Conservation (phyloP, 2,329 filamentous ascomycete species). For the Bisporella sp. region DNA sequence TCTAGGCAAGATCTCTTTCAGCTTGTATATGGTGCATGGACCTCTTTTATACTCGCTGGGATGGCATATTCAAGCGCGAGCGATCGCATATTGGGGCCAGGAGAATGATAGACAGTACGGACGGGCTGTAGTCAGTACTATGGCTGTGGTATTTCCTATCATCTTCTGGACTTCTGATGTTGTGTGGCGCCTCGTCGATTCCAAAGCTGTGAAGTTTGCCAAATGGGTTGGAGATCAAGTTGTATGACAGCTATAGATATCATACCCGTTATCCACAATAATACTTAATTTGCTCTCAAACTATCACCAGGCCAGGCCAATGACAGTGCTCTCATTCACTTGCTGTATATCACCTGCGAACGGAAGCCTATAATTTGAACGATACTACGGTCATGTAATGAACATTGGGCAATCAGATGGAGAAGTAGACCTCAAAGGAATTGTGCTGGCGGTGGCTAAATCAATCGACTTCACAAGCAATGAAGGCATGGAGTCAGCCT, state of each 20-base stretch:
- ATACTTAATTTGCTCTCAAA: too few relatives aligned
- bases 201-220: not conserved
- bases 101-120: not conserved
- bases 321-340: too few relatives aligned
- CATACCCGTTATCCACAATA: too few relatives aligned
- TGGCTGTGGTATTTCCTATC: not conserved
- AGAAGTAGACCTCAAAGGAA: too few relatives aligned
- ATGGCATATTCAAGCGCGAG: not conserved
- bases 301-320: too few relatives aligned
- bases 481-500: too few relatives aligned
- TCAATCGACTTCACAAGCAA: too few relatives aligned
- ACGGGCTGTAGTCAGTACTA: not conserved
- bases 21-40: constrained; percentile 47
- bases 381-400: too few relatives aligned
- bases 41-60: not conserved
- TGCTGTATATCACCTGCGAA: too few relatives aligned
- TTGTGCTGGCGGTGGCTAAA: too few relatives aligned
- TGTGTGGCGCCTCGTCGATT: not conserved
- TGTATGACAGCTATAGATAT: not conserved
- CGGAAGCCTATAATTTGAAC: too few relatives aligned
- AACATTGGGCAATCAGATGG: too few relatives aligned
- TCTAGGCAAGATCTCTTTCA: constrained; percentile 46
- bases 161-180: not conserved
- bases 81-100: not conserved
- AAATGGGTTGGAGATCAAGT: not conserved